Evolutionary conservation across 768 basidiomycete genomes (phyloP).

Genomic region (Leccinellum rugosiceps): DNA sequence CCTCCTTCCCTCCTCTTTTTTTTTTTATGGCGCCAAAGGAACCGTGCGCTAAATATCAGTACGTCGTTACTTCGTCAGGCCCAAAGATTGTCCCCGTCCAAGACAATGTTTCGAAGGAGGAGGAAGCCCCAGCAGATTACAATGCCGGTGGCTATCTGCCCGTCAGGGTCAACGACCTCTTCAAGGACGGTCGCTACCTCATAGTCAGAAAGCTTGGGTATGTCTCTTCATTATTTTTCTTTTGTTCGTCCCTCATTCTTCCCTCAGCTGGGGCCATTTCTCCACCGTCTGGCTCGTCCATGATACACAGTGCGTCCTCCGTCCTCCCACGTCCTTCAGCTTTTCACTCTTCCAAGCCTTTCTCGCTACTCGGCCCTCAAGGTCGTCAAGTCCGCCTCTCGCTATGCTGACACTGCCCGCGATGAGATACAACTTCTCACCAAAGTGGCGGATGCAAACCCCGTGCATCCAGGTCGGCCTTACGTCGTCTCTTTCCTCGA

Average conservation of each 20-base stretch:
- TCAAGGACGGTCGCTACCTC: conserved; percentile 80
- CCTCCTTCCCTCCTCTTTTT: conserved; percentile 2
- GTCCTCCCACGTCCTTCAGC: conserved; percentile 1
- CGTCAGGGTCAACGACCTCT: conserved; percentile 77
- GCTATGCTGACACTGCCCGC: conserved; percentile 94
- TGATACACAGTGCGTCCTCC: conserved; percentile 60
- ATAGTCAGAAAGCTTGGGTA: conserved; percentile 90
- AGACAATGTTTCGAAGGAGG: conserved; percentile 65
- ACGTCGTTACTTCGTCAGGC: conserved; percentile 62
- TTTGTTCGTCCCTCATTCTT: conserved; percentile 5
- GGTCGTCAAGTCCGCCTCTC: conserved; percentile 90
- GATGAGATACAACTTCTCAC: conserved; percentile 94
- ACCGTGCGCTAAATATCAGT: conserved; percentile 70
- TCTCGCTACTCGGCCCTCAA: conserved; percentile 86
- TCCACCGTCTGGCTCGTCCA: conserved; percentile 92
- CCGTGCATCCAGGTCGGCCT: conserved; percentile 71
- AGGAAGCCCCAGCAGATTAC: conserved; percentile 82
- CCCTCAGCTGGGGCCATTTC: conserved; percentile 86
- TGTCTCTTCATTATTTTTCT: conserved; percentile 16
- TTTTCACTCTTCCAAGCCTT: conserved; percentile 42
- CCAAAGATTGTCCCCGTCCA: conserved; percentile 72
- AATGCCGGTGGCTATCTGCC: conserved; percentile 79
- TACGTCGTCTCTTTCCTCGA: conserved; percentile 90
- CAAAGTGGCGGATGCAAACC: conserved; percentile 67
- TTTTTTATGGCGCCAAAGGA: conserved; percentile 61